Base-by-base conservation (phyloP, 352 stramenopile genomes). In the Phytopythium ostracodes region DNA sequence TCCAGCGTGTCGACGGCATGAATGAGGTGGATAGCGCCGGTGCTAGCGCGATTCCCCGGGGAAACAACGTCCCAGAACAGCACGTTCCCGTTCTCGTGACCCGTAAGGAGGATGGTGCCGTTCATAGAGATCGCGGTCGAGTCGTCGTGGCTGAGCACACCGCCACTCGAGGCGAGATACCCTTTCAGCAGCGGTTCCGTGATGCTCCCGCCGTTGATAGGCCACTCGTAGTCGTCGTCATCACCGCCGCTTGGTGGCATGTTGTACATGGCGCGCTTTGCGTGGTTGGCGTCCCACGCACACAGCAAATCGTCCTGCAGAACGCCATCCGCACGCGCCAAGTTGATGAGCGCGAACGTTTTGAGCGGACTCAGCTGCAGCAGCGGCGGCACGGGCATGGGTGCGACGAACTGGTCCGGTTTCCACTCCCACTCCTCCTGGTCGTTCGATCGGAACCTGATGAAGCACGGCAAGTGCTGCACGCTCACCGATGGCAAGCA, bases 371-470 rank as follows among this genome's bases (percentile, higher is more conserved):
- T 91, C 5, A 75, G 36, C 47, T 91, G 79, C 10, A 91, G 57
- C n/a, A 84, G 51, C 6, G 75, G 71, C 0, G 77, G 77, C 4
- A 87, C 67, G n/a, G 71, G 46, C 18, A 59, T 64, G 22, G 69
- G 27, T 33, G 71, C 66, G 12, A 79, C 70, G 24, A 81, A 51
- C 15, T 68, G 67, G 0, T 80, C 67, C 9, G 75, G 50, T 22
- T 72, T 67, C 84, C 84, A 93, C 25, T 87, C 76, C 79, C 81
- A 91, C 25, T 88, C 79, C 63, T 93, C 84, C 50, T 81, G 84
- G 38, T 88, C 77, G 8, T 71, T 72, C 18, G 81, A 76, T 18
- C 71, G 71, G 1, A 87, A 56, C 11, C 75, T 77, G 20, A 89
- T 63, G 43, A 86, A 88, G 55, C 77, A 87, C 11, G 80, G 82